Base-by-base conservation (phyloP, 257 asterid genomes). In the Linderniella brevidens region DNA sequence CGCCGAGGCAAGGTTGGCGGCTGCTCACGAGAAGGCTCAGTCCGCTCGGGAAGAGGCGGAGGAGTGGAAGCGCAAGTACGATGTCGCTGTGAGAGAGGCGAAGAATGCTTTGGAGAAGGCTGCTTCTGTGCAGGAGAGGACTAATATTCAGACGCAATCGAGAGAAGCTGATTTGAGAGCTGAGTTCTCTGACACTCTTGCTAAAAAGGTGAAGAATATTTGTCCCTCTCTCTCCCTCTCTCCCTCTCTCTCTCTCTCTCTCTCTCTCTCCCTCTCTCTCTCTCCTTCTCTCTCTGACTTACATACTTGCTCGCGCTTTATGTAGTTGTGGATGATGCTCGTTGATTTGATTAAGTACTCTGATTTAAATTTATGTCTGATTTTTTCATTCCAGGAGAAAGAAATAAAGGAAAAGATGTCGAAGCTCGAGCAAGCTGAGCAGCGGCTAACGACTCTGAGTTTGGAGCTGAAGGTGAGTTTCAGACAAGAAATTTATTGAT, bases 1-100 rank as follows among this genome's bases (percentile, higher is more conserved):
- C 48, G 93, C 99, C 45, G 99, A 82, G 61, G 99, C 99, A 57
- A 79, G 99, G 68, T 68, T 90, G 41, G 92, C 81, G 45, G 99
- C 99, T 55, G 88, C 95, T 56, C 80, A 78, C 56, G 99, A 90
- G 67, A 82, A 77, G 58, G 83, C 93, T 41, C 82, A 80, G 42
- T 86, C 99, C 53, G 93, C 96, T 37, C 75, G 65, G 54, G 99
- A 90, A 64, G 99, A 86, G 71, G 92, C 96, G 8, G 86, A 75
- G 65, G 99, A 90, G 75, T 90, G 99, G 99, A 73, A 74, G 68
- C 86, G 93, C 25, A 90, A 90, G 49, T 90, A 75, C 53, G 93
- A 70, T 36, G 61, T 79, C 68, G 94, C 99, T 38, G 81, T 69
- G 35, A 73, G 78, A 73, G 96, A 90, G 59, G 77, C 82, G 7